A percentile compares a stretch with the other conserved stretches of the same genome.
Evolutionary conservation across 768 basidiomycete species (phyloP).

Genomic region (Leucosporidium creatinivorum): DNA sequence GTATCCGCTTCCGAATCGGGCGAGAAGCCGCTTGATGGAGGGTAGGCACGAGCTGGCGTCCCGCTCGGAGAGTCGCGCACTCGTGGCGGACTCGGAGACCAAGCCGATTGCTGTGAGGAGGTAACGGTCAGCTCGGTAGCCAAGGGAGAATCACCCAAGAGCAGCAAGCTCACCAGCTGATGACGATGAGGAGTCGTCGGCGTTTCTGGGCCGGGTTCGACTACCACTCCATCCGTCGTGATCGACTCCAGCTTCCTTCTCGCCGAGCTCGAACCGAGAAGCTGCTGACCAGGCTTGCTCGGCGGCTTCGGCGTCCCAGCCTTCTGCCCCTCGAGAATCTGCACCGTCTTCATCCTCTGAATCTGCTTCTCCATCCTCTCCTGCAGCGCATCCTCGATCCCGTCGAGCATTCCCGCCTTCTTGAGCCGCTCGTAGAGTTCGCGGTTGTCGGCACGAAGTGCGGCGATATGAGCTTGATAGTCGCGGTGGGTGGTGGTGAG

Average conservation of each 20-base stretch:
- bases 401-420: conserved; percentile 65
- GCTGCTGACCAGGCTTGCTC: conserved; percentile 25
- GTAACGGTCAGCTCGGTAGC: no score
- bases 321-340: conserved; percentile 64
- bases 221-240: no score
- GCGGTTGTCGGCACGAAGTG: conserved; percentile 85
- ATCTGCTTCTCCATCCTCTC: conserved; percentile 71
- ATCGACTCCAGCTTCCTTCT: conserved; percentile 17
- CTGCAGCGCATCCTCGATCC: conserved; percentile 66
- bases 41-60: no score
- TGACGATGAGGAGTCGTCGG: no score
- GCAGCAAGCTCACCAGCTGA: no score
- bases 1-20: conserved; percentile 18
- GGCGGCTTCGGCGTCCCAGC: conserved; percentile 18
- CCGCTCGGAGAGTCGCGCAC: no score
- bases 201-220: no score
- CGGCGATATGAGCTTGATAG: conserved; percentile 77
- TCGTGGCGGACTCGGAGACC: no score
- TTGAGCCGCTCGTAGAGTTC: conserved; percentile 90
- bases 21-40: no score
- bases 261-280: conserved; percentile 29
- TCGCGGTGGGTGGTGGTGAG: conserved; percentile 58
- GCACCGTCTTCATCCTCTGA: conserved; percentile 74
- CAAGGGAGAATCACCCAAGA: no score
- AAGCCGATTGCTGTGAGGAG: no score